Conservation (phyloP, 257 asterid species). For the Solanum clarkiae region DNA sequence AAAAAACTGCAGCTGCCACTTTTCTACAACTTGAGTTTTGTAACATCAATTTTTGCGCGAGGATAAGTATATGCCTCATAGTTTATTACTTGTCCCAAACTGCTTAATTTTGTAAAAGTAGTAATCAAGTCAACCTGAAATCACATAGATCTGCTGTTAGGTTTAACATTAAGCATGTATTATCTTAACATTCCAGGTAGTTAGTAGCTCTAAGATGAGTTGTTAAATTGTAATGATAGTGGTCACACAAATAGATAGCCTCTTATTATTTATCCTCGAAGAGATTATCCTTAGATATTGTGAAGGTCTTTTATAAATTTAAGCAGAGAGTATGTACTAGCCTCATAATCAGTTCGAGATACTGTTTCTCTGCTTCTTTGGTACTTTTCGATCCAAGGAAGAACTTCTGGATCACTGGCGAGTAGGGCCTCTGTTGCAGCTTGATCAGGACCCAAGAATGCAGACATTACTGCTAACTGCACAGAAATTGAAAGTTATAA, state of each 20-base stretch:
- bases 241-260: not conserved
- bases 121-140: constrained; percentile 91
- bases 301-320: not conserved
- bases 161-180: not conserved
- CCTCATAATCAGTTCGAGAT: constrained; percentile 91
- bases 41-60: constrained; percentile 34
- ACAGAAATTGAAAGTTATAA: not conserved
- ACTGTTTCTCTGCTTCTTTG: constrained; percentile 95
- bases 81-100: constrained; percentile 82
- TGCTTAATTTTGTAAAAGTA: constrained; percentile 59
- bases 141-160: not conserved
- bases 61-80: constrained; percentile 86
- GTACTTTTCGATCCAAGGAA: constrained; percentile 89
- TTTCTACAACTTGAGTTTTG: constrained; percentile 74
- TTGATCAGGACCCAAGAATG: constrained; percentile 92
- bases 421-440: constrained; percentile 65
- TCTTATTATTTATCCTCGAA: not conserved
- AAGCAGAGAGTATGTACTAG: not conserved
- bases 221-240: not conserved
- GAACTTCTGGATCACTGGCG: constrained; percentile 71
- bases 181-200: not conserved
- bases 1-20: not conserved
- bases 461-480: constrained; percentile 92
- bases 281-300: not conserved
- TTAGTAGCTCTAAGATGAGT: not conserved